Evolutionary conservation across 2,329 filamentous ascomycete species (phyloP).

Genomic region (Diaporthe longicolla): DNA sequence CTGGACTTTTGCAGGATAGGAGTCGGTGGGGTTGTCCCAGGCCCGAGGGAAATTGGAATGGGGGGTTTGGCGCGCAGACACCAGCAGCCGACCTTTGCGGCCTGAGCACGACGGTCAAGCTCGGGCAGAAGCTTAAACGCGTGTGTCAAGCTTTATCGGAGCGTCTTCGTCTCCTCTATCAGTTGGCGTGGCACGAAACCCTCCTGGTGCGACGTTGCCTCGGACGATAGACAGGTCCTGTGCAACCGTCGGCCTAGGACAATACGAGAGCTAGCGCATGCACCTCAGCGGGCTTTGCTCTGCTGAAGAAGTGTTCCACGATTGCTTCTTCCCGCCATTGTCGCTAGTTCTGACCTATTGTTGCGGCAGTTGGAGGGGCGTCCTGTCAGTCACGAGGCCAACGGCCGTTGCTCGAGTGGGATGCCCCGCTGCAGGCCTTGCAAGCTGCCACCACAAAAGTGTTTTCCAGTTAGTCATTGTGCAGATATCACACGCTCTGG

Average conservation of each 20-base stretch:
- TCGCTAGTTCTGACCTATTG: neutral
- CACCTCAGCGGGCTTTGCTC: neutral
- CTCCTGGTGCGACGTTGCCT: conserved; percentile 1
- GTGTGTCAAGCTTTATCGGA: conserved; percentile 26
- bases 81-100: conserved; percentile 20
- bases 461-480: neutral
- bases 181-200: conserved; percentile 4
- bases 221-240: conserved; percentile 11
- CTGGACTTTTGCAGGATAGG: conserved; percentile 9
- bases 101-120: neutral
- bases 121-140: conserved; percentile 28
- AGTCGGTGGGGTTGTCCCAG: conserved; percentile 24
- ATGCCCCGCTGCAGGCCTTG: neutral
- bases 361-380: neutral
- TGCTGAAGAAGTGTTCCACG: conserved; percentile 4
- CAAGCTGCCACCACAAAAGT: neutral
- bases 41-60: conserved; percentile 38
- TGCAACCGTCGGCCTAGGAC: neutral
- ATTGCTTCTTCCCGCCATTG: conserved; percentile 8
- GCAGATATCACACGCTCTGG: conserved; percentile 20
- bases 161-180: conserved; percentile 12
- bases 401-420: neutral
- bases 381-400: neutral
- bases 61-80: conserved; percentile 34
- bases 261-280: conserved; percentile 21